phyloP scores from a whole-genome alignment of 257 asterid genomes.

The Buddleja alternifolia region DNA sequence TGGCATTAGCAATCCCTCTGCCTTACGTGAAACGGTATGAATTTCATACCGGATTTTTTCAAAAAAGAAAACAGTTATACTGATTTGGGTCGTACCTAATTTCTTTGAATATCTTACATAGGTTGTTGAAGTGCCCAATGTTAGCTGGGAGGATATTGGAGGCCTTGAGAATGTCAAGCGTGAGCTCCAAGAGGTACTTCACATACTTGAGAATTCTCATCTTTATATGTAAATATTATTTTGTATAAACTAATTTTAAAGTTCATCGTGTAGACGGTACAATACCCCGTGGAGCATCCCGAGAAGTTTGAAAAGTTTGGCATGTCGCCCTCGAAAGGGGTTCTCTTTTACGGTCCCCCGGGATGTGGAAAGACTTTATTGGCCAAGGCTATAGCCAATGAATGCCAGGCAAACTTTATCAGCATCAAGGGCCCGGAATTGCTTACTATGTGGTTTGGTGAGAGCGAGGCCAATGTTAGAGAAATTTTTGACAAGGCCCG shows the following conservation, averaged over 20 bases:
- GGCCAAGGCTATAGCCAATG: constrained; percentile 75
- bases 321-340: constrained; percentile 71
- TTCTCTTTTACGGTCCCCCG: constrained; percentile 70
- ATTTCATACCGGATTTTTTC: background rate
- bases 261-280: constrained; percentile 51
- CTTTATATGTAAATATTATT: background rate
- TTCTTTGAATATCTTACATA: constrained; percentile 13
- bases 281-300: constrained; percentile 76
- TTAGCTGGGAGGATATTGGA: constrained; percentile 67
- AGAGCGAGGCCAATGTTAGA: constrained; percentile 71
- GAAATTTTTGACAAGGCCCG: constrained; percentile 74
- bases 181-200: constrained; percentile 61
- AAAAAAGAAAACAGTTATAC: background rate
- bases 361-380: constrained; percentile 70
- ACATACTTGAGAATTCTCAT: background rate
- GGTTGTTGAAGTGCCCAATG: constrained; percentile 76
- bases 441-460: constrained; percentile 78
- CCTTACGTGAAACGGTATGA: constrained; percentile 68
- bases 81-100: background rate
- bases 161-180: constrained; percentile 67
- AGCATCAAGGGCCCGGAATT: constrained; percentile 68
- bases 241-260: constrained; percentile 3
- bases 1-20: constrained; percentile 73
- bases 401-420: constrained; percentile 69
- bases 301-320: constrained; percentile 73